A percentile compares a stretch with the other conserved stretches of the same genome.
Conservation (phyloP, 495 filamentous ascomycete genomes). For the Penicillium riverlandense region DNA sequence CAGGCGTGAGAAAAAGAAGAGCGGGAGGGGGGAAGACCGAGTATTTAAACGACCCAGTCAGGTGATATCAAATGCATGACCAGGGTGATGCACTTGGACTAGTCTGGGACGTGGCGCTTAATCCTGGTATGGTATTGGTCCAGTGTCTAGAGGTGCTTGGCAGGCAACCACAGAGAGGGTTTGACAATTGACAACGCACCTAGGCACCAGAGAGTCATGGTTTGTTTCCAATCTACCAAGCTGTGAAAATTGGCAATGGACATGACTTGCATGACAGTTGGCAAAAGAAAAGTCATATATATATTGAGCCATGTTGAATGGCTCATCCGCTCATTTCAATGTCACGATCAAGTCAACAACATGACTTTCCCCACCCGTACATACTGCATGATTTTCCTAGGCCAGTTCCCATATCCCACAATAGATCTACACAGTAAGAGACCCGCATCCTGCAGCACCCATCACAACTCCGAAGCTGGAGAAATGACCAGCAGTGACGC, state of each 20-base stretch:
- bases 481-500: slow-evolving; percentile 24
- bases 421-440: no score
- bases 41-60: slow-evolving; percentile 20
- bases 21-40: slow-evolving; percentile 18
- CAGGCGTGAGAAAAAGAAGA: slow-evolving; percentile 22
- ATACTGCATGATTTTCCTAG: no score
- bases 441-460: slow-evolving; percentile 18
- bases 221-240: no score
- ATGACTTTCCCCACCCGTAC: no score
- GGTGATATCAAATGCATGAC: slow-evolving; percentile 32
- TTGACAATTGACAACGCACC: no score
- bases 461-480: slow-evolving; percentile 21
- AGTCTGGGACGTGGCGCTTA: slow-evolving; percentile 5
- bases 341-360: no score
- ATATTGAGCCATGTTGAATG: slow-evolving; percentile 7
- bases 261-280: no score
- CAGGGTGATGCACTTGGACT: slow-evolving; percentile 2
- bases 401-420: no score
- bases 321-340: not conserved
- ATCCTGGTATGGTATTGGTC: slow-evolving; percentile 4
- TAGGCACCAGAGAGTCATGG: no score
- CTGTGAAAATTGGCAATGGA: no score
- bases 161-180: not conserved
- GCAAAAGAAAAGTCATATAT: not conserved
- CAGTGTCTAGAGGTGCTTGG: not conserved